Base-by-base conservation (phyloP, 768 basidiomycete species). In the Lactarius evosmus region DNA sequence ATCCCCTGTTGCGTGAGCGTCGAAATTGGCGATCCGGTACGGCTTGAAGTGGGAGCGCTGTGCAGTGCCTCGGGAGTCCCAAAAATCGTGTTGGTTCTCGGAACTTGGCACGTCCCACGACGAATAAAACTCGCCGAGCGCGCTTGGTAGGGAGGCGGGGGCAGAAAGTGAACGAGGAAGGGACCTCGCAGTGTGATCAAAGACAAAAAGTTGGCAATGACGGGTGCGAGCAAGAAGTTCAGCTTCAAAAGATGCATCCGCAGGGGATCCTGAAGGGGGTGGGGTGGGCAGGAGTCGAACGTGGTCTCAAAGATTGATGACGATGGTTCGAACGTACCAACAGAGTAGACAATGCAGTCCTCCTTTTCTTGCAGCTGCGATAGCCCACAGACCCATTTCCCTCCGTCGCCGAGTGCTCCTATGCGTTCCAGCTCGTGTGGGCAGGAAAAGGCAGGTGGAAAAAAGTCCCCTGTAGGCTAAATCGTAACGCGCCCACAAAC, bases 351-450 rank as follows among this genome's bases (percentile, higher is more conserved):
- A 53, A 86, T 72, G 69, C 86, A 87, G 53, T 83, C 76, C 25
- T 72, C 73, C 72, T 86, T 86, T 56, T 80, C 74, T 58, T 75
- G 75, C 6, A 88, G 73, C 3, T 82, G 77, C 27, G 82, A 82
- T 29, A 87, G 69, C 2, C 87, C 87, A 68, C 87, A 88, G 17
- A 85, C 78, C 83, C 85, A 88, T 74, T 88, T 88, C 16, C 87
- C 86, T 16, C 87, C 86, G 70, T 87, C 86, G 19, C 85, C 85
- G 9, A 88, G 73, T 16, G 79, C 76, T 44, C 79, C 79, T 56
- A 80, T 61, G 25, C 79, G 78, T 65, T 80, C 75, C 14, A 75
- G 56, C 57, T 77, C 73, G 63, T 80, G 78, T 25, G 80, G 79
- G 68, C 80, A 80, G 33, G 75, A 72, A 63, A 78, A 82, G 0